These are phyloP conservation scores for Pneumocystis oryctolagi DNA, from an alignment of 1,139 yeast genomes.

Conservation along the genomic window DNA sequence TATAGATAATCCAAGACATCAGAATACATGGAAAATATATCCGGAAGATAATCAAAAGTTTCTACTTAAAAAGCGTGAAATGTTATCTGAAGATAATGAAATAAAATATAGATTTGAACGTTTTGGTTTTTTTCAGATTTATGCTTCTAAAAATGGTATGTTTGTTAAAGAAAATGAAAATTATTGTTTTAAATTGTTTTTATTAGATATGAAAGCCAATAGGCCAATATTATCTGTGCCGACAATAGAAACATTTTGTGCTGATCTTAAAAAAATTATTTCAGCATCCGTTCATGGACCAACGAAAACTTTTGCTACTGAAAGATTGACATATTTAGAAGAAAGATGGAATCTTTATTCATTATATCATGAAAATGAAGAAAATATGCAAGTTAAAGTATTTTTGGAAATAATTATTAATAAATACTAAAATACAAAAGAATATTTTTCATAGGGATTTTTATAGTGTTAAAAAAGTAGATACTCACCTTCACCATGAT, in stretches of 20 bases:
- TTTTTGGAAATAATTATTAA: slow-evolving; percentile 13
- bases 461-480: slow-evolving; percentile 94
- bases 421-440: slow-evolving; percentile 3
- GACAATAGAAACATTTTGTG: slow-evolving; percentile 62
- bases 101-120: slow-evolving; percentile 39
- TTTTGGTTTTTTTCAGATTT: slow-evolving; percentile 58
- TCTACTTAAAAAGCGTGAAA: slow-evolving; percentile 41
- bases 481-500: slow-evolving; percentile 96
- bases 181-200: background rate
- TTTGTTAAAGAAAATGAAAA: background rate
- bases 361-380: slow-evolving; percentile 80
- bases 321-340: slow-evolving; percentile 81
- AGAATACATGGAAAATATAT: slow-evolving; percentile 55
- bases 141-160: slow-evolving; percentile 23
- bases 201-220: slow-evolving; percentile 12
- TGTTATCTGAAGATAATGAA: slow-evolving; percentile 45
- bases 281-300: slow-evolving; percentile 85
- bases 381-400: slow-evolving; percentile 60
- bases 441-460: slow-evolving; percentile 89
- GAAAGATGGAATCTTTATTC: slow-evolving; percentile 92
- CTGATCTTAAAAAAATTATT: slow-evolving; percentile 60
- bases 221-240: slow-evolving; percentile 49
- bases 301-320: slow-evolving; percentile 89
- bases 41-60: slow-evolving; percentile 57
- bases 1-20: slow-evolving; percentile 69